Evolutionary conservation across 148 eudicot genomes (phyloP).

Genomic region (Chenopodium formosanum): DNA sequence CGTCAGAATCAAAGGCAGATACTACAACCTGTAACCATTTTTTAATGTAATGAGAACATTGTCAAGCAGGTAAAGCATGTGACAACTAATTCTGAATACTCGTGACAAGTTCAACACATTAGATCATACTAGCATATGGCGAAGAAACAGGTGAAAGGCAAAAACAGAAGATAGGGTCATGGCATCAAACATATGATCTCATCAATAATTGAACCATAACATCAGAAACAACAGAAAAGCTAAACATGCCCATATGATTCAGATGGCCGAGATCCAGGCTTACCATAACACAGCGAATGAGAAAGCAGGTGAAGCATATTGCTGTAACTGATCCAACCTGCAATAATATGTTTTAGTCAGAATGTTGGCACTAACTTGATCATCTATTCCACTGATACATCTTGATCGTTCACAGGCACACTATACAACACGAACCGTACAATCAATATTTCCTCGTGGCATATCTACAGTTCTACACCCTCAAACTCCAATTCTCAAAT

Average conservation of each 20-base stretch:
- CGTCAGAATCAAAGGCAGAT: conserved; percentile 76
- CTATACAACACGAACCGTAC: background rate
- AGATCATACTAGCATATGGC: background rate
- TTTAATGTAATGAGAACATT: conserved; percentile 6
- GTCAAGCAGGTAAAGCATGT: background rate
- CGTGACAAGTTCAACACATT: background rate
- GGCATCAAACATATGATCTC: background rate
- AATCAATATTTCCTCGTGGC: background rate
- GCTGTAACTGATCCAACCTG: conserved; percentile 95
- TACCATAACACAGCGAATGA: conserved; percentile 87
- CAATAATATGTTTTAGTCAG: conserved; percentile 14
- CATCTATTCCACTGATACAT: background rate
- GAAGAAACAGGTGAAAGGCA: background rate
- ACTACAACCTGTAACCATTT: conserved; percentile 51
- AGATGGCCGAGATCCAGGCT: conserved; percentile 20
- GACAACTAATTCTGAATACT: background rate
- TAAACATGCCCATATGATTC: background rate
- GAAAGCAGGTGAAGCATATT: conserved; percentile 84
- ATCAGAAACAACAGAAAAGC: background rate
- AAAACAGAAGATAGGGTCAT: background rate
- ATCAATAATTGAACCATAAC: background rate
- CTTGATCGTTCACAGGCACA: background rate
- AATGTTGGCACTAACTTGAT: conserved; percentile 19
- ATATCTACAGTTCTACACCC: background rate
- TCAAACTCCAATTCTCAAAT: background rate